Evolutionary conservation across 2,329 filamentous ascomycete species (phyloP), one percentile per base, ranked within the genome.

Genomic region (Acarospora socialis): DNA sequence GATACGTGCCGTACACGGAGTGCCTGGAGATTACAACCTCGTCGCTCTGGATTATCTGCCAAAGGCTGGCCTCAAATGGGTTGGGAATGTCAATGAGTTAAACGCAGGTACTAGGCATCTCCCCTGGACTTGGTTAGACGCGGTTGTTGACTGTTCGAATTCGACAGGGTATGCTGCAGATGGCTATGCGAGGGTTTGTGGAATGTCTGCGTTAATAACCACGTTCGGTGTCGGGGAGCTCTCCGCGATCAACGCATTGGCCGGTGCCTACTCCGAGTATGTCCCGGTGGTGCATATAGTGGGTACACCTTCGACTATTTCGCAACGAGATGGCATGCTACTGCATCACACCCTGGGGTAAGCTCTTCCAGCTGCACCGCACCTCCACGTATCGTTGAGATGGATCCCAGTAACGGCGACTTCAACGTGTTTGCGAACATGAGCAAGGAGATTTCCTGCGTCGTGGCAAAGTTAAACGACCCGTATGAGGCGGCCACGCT

Each of bases 381-480:
- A 61, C 59, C 0, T 53, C 61, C 18, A 60, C 59, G 25, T 60
- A 62, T 45, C 59, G 23, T n/a, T n/a, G n/a, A n/a, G n/a, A n/a
- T n/a, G n/a, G n/a, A n/a, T n/a, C n/a, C n/a, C n/a, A n/a, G 73
- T 34, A 80, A 81, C 44, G 77, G 82, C 37, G 77, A 92, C 57
- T 92, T 81, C 56, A 75, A 79, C 38, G 80, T 83, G 33, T 92
- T 92, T 53, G 67, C 73, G 43, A 70, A 81, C 48, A 92, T 92
- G 77, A 80, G 66, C 51, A 61, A 67, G 28, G 56, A 72, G 30
- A 73, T 92, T 44, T 81, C 81, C 1, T 79, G 74, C 50, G 71
- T 73, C 14, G 65, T 80, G 22, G 73, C 77, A 33, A 75, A 77
- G 45, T 65, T 92, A 35, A 76, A 73, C 49, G 68, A 81, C 40